Percentiles rank a stretch among this genome's conserved stretches.
Evolutionary conservation across 306 rosid genomes (phyloP).

Genomic region (Senna siamea): DNA sequence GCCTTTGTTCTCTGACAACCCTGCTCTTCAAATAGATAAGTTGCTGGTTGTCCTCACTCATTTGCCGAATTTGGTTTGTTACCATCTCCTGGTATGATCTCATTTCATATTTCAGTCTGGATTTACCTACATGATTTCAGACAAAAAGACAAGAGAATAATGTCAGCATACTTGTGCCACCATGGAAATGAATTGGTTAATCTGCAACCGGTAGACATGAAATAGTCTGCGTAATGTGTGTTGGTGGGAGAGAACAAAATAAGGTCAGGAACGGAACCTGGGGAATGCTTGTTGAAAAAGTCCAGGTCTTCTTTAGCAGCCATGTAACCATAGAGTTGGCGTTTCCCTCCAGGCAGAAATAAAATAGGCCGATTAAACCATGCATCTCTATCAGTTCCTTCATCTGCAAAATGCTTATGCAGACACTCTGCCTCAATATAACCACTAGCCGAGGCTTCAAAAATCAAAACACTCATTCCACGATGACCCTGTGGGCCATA

Average conservation of each 20-base stretch:
- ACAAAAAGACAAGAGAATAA: conserved; percentile 6
- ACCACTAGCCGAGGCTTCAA: conserved; percentile 80
- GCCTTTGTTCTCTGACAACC: conserved; percentile 46
- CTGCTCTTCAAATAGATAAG: conserved; percentile 49
- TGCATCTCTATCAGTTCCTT: conserved; percentile 64
- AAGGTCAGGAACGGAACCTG: conserved; percentile 47
- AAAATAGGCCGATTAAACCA: conserved; percentile 53
- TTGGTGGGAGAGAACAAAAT: neutral
- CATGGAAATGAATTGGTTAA: neutral
- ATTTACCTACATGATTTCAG: conserved; percentile 53
- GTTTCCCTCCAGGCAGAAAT: conserved; percentile 60
- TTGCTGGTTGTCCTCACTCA: conserved; percentile 72
- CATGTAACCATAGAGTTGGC: conserved; percentile 78
- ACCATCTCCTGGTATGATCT: conserved; percentile 76
- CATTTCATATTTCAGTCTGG: conserved; percentile 68
- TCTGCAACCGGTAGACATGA: neutral
- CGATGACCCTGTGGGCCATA: conserved; percentile 90
- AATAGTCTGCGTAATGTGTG: neutral
- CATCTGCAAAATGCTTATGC: conserved; percentile 62
- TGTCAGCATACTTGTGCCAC: neutral
- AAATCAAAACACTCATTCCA: conserved; percentile 73
- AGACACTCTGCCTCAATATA: conserved; percentile 75
- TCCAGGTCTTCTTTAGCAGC: conserved; percentile 68
- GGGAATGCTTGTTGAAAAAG: conserved; percentile 61
- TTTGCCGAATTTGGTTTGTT: conserved; percentile 61